Evolutionary conservation across 169 alveolate species (phyloP).

Genomic region (Cryptosporidium canis): DNA sequence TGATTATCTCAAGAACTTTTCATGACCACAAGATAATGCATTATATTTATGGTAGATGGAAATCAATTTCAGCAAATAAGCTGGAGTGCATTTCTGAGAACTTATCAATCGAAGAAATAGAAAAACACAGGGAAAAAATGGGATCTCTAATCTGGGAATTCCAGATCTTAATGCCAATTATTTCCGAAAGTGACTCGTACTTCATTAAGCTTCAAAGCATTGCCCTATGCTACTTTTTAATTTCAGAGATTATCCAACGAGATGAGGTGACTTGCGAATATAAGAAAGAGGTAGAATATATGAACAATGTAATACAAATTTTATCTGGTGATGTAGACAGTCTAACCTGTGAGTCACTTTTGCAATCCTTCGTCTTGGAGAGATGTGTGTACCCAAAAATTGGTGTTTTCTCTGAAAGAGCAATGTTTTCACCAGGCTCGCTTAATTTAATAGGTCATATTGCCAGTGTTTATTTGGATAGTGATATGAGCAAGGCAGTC

Average conservation of each 20-base stretch:
- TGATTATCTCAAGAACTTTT: not conserved
- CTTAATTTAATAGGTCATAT: not conserved
- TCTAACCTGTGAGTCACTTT: not conserved
- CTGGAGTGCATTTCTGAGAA: not conserved
- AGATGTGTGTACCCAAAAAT: not conserved
- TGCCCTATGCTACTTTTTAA: not conserved
- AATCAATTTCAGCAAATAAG: not conserved
- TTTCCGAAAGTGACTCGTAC: not conserved
- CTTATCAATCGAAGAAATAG: not conserved
- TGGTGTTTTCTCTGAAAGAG: not conserved
- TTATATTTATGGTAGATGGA: conserved; percentile 13
- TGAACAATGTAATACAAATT: not conserved
- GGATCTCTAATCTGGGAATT: conserved; percentile 18
- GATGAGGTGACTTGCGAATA: not conserved
- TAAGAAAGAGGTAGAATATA: not conserved
- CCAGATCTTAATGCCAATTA: not conserved
- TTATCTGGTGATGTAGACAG: not conserved
- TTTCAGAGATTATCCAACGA: not conserved
- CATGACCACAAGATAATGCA: conserved; percentile 4
- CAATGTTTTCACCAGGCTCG: not conserved
- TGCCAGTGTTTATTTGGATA: not conserved
- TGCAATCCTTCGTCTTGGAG: not conserved
- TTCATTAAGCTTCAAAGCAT: conserved; percentile 19
- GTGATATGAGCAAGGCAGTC: not conserved
- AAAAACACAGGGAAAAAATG: not conserved